Conservation (phyloP, 345 rosid genomes). For the Streptanthus diversifolius region DNA sequence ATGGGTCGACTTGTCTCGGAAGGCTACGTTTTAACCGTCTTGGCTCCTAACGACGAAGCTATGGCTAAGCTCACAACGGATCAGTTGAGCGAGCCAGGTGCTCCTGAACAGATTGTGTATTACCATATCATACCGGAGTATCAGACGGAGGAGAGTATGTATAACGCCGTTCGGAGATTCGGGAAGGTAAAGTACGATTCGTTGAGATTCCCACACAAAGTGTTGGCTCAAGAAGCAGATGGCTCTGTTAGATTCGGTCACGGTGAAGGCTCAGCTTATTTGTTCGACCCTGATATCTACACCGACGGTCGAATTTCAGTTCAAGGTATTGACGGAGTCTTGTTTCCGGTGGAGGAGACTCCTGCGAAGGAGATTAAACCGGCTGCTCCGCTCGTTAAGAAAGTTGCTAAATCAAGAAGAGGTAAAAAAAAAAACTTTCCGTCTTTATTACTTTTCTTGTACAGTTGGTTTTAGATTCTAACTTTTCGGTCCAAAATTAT, state of each 20-base stretch:
- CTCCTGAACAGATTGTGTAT: constrained; percentile 89
- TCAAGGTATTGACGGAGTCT: constrained; percentile 85
- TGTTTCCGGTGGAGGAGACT: constrained; percentile 63
- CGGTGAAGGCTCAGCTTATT: constrained; percentile 68
- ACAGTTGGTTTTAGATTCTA: not conserved
- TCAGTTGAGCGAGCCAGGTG: constrained; percentile 90
- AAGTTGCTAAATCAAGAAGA: constrained; percentile 68
- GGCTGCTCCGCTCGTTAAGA: constrained; percentile 41
- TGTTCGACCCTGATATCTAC: constrained; percentile 95
- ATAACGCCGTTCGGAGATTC: constrained; percentile 84
- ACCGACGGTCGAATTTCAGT: constrained; percentile 93
- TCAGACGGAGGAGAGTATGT: constrained; percentile 98
- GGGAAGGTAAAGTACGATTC: constrained; percentile 88
- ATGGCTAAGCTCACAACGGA: constrained; percentile 93
- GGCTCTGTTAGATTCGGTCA: constrained; percentile 90
- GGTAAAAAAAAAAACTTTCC: constrained; percentile 41
- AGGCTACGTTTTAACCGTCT: constrained; percentile 82
- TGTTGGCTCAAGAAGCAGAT: constrained; percentile 87
- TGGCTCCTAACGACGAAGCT: constrained; percentile 96
- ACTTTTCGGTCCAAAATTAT: not conserved
- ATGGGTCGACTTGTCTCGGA: constrained; percentile 91
- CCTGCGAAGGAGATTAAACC: constrained; percentile 20
- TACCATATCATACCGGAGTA: constrained; percentile 94
- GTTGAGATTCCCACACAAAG: constrained; percentile 75
- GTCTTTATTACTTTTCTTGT: not conserved